A percentile compares a stretch with the other conserved stretches of the same genome.
These are phyloP conservation scores for Coprinopsis strossmayeri DNA, from an alignment of 768 basidiomycete species.

Conservation along the genomic window DNA sequence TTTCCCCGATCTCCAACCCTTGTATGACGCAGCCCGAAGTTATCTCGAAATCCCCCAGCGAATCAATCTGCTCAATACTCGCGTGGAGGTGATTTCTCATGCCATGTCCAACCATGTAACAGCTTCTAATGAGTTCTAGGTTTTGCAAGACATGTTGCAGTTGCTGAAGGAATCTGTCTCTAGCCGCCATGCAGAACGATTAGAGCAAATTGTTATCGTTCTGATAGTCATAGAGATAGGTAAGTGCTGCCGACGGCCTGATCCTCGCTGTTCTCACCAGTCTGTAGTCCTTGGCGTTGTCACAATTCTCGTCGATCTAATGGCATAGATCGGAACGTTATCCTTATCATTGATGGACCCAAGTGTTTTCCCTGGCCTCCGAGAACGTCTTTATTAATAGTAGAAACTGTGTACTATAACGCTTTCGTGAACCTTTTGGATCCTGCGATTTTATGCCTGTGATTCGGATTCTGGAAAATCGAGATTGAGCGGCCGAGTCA, in stretches of 20 bases:
- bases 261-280: background rate
- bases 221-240: constrained; percentile 87
- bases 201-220: constrained; percentile 90
- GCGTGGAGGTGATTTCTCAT: constrained; percentile 63
- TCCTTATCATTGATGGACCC: background rate
- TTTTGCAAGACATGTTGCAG: constrained; percentile 95
- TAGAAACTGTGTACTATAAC: no score
- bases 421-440: no score
- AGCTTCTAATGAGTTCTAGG: constrained; percentile 34
- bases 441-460: background rate
- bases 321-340: constrained; percentile 29
- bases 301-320: constrained; percentile 83
- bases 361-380: background rate
- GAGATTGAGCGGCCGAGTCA: background rate
- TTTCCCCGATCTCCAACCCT: constrained; percentile 90
- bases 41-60: constrained; percentile 95
- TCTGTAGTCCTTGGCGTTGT: constrained; percentile 75
- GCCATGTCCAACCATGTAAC: constrained; percentile 2
- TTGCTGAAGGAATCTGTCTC: constrained; percentile 93
- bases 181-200: constrained; percentile 81
- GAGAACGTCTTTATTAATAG: no score
- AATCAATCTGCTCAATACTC: constrained; percentile 86
- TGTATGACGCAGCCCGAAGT: constrained; percentile 89
- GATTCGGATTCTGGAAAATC: background rate
- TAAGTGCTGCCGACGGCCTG: constrained; percentile 23